phyloP scores from a whole-genome alignment of 2,329 filamentous ascomycete genomes.

The Microcyclospora tardicrescens region DNA sequence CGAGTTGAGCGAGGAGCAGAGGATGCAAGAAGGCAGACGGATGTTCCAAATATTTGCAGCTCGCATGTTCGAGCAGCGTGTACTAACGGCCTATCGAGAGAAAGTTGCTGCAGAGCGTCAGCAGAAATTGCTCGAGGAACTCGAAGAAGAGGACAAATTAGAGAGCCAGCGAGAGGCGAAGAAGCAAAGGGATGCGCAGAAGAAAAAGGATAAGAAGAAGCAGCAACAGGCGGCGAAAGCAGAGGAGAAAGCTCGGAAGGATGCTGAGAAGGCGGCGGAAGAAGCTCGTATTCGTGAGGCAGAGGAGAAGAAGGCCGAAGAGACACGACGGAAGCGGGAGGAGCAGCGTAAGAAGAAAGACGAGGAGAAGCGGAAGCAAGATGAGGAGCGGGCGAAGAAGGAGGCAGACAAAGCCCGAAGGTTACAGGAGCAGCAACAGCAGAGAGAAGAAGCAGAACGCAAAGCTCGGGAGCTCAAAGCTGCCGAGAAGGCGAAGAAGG shows the following conservation, averaged over 20 bases:
- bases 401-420: constrained; percentile 73
- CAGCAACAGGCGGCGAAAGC: constrained; percentile 78
- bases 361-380: constrained; percentile 75
- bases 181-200: constrained; percentile 85
- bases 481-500: constrained; percentile 63
- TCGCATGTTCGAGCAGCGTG: constrained; percentile 96
- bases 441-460: constrained; percentile 72
- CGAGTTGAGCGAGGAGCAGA: constrained; percentile 92
- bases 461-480: constrained; percentile 71
- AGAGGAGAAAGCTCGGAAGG: constrained; percentile 79
- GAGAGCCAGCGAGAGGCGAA: constrained; percentile 76
- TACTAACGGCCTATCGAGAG: constrained; percentile 92
- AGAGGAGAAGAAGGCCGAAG: constrained; percentile 67
- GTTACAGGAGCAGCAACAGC: constrained; percentile 71
- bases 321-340: constrained; percentile 69
- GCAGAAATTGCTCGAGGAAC: constrained; percentile 76
- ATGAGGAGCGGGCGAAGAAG: constrained; percentile 73
- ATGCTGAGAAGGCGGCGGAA: constrained; percentile 80
- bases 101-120: constrained; percentile 92
- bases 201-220: constrained; percentile 85
- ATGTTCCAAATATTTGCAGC: constrained; percentile 99
- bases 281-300: constrained; percentile 63
- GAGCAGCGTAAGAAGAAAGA: constrained; percentile 88
- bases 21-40: constrained; percentile 93
- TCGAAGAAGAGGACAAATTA: constrained; percentile 69